These are phyloP conservation scores for Canariomyces notabilis DNA, from an alignment of 2,329 filamentous ascomycete species.

Conservation along the genomic window DNA sequence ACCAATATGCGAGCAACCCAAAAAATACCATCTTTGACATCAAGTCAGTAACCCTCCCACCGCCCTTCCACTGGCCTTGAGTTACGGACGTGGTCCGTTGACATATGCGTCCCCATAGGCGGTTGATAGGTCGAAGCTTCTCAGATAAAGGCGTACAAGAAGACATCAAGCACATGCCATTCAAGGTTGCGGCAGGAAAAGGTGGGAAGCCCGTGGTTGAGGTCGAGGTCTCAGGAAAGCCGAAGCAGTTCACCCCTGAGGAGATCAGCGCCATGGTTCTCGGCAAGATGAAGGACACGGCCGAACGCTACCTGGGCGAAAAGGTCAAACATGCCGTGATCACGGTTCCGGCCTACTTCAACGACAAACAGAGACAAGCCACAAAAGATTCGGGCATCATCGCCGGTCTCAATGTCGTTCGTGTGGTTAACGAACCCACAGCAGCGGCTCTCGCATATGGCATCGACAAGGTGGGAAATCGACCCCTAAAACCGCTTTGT, in stretches of 20 bases:
- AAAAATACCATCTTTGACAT: conserved; percentile 72
- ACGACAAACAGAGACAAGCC: conserved; percentile 92
- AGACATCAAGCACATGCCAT: conserved; percentile 97
- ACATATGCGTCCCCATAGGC: conserved; percentile 29
- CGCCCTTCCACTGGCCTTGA: not conserved
- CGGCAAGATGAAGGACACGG: conserved; percentile 58
- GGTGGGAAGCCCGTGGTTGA: conserved; percentile 81
- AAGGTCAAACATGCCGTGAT: conserved; percentile 83
- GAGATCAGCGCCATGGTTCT: conserved; percentile 58
- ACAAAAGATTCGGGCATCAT: conserved; percentile 93
- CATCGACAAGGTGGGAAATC: conserved; percentile 58
- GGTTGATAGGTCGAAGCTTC: conserved; percentile 79
- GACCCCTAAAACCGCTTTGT: not conserved
- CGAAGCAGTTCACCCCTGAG: conserved; percentile 56
- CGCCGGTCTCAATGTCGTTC: conserved; percentile 87
- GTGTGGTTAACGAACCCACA: conserved; percentile 94
- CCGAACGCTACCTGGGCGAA: conserved; percentile 72
- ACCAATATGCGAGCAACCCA: conserved; percentile 80
- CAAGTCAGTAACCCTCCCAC: conserved; percentile 48
- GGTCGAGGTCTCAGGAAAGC: conserved; percentile 52
- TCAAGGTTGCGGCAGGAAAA: conserved; percentile 48
- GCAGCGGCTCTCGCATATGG: conserved; percentile 93
- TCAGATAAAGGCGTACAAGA: conserved; percentile 79
- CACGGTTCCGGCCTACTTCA: conserved; percentile 96
- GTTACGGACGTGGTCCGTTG: not conserved